Base-by-base conservation (phyloP, 2,329 filamentous ascomycete species). In the Xylaria sp. region DNA sequence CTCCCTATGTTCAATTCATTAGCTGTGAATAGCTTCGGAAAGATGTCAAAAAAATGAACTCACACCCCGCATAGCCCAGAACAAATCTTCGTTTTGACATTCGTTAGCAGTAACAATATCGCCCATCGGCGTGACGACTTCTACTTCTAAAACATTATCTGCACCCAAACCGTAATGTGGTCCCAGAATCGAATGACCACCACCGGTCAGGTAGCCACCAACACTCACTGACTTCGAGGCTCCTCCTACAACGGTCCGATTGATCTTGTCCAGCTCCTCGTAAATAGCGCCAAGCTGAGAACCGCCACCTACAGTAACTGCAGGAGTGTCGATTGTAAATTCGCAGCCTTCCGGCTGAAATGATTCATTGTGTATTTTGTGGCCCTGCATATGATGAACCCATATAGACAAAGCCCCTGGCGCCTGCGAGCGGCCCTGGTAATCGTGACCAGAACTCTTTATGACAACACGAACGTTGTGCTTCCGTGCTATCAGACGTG, bases 41-140 rank as follows among this genome's bases (percentile, higher is more conserved):
- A 2, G 20, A 26, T 38, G 31, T 7, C 0, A 5, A 5, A 44
- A 9, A 13, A 6, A 10, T 10, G 4, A 0, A 80, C 83, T 77
- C 77, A 87, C 83, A 9, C 88, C 88, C 66, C 86, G 79, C 69
- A 90, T 81, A 0, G 89, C 89, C 89, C 89, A 92, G 76, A 89
- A 91, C 0, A 92, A 77, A 63, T 91, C 88, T 0, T 79, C 66
- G 63, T 90, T 82, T 46, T 85, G 80, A 11, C 84, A 82, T 46
- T 85, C 84, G 57, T 86, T 89, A 0, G 85, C 82, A 0, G 79
- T 82, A 2, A 89, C 49, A 6, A 86, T 80, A 6, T 83, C 75
- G 0, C 89, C 88, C 3, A 73, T 72, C 0, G 85, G 84, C 0
- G 85, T 86, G 0, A 91, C 84, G 0, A 90, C 79, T 36, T 88